A percentile compares a stretch with the other conserved stretches of the same genome.
These are phyloP conservation scores for Clavariopsis aquatica DNA, from an alignment of 495 filamentous ascomycete species.

Conservation along the genomic window DNA sequence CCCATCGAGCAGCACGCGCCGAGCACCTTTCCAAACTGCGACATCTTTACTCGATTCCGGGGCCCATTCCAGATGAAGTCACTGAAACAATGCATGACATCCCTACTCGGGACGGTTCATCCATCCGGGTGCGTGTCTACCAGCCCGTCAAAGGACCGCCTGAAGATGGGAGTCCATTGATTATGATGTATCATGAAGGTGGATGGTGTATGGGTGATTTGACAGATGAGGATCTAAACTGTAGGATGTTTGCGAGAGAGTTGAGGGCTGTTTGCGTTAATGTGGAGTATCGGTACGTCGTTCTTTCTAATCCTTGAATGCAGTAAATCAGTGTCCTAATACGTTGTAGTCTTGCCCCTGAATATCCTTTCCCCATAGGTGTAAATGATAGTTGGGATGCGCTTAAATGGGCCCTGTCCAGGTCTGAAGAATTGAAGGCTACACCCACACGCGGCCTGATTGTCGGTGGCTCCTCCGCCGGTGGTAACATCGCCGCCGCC, in stretches of 20 bases:
- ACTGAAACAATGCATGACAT: conserved; percentile 32
- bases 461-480: conserved; percentile 36
- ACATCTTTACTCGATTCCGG: conserved; percentile 33
- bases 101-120: conserved; percentile 26
- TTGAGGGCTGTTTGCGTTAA: conserved; percentile 36
- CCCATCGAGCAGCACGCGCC: conserved; percentile 22
- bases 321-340: neutral
- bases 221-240: conserved; percentile 37
- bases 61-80: conserved; percentile 29
- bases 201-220: conserved; percentile 38
- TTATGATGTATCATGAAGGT: conserved; percentile 36
- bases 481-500: conserved; percentile 36
- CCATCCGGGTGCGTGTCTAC: conserved; percentile 31
- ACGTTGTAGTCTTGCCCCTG: conserved; percentile 31
- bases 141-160: conserved; percentile 19
- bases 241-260: conserved; percentile 32
- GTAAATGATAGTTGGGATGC: conserved; percentile 37
- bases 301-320: neutral
- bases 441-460: conserved; percentile 32
- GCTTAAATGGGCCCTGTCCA: conserved; percentile 25
- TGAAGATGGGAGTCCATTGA: conserved; percentile 31
- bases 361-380: conserved; percentile 31
- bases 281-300: conserved; percentile 39
- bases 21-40: conserved; percentile 28
- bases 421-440: conserved; percentile 15